A percentile compares a stretch with the other conserved stretches of the same genome.
Conservation (phyloP, 192 early-diverging fungal genomes). For the Backusella parvicylindrica region DNA sequence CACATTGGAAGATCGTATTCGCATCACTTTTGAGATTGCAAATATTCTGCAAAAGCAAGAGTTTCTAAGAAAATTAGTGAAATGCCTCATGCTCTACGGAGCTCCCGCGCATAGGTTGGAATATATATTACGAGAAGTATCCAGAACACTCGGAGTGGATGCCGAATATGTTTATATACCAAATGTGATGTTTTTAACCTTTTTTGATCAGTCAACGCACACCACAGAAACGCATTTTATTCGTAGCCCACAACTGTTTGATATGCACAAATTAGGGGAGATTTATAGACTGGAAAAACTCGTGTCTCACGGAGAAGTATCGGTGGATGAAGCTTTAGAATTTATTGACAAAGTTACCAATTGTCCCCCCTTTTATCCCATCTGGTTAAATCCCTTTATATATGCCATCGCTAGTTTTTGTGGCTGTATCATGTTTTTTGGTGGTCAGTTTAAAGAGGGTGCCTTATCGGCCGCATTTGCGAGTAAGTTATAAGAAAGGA, state of each 20-base stretch:
- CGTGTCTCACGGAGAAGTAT: slow-evolving; percentile 58
- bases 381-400: slow-evolving; percentile 54
- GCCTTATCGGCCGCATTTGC: slow-evolving; percentile 50
- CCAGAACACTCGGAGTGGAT: slow-evolving; percentile 58
- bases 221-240: slow-evolving; percentile 75
- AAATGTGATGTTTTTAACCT: slow-evolving; percentile 69
- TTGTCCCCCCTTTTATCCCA: slow-evolving; percentile 51
- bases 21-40: slow-evolving; percentile 56
- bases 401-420: slow-evolving; percentile 56
- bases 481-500: slow-evolving; percentile 19
- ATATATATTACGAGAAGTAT: slow-evolving; percentile 58
- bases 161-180: slow-evolving; percentile 66
- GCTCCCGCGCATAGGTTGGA: slow-evolving; percentile 67
- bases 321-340: slow-evolving; percentile 61
- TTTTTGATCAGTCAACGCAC: slow-evolving; percentile 68
- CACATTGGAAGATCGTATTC: slow-evolving; percentile 45
- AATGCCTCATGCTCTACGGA: slow-evolving; percentile 67
- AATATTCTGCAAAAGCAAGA: slow-evolving; percentile 70
- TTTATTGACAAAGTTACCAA: slow-evolving; percentile 58
- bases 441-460: slow-evolving; percentile 65
- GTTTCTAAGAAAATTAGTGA: slow-evolving; percentile 57
- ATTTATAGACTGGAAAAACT: slow-evolving; percentile 62
- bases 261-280: slow-evolving; percentile 65
- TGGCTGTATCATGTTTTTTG: slow-evolving; percentile 65
- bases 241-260: slow-evolving; percentile 51